Percentiles rank a stretch among this genome's conserved stretches.
These are phyloP conservation scores for Cutaneotrichosporon cutaneum DNA, from an alignment of 1,284 basidiomycete genomes.

Conservation along the genomic window DNA sequence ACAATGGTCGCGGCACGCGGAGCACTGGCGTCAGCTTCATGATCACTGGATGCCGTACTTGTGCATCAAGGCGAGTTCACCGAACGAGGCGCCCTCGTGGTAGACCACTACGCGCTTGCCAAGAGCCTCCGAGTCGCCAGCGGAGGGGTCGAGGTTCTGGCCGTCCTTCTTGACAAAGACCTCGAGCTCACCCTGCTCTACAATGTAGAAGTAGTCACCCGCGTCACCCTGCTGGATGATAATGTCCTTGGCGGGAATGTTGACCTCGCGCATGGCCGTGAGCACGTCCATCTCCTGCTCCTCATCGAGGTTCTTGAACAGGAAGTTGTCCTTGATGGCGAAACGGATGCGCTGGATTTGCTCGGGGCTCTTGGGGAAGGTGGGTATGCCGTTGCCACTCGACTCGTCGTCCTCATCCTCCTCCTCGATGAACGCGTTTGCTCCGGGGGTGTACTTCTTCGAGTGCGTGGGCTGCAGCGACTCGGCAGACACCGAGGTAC, in stretches of 20 bases:
- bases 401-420: constrained; percentile 50
- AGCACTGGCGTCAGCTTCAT: constrained; percentile 56
- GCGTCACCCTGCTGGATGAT: constrained; percentile 96
- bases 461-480: constrained; percentile 79
- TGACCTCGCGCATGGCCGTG: constrained; percentile 91
- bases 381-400: constrained; percentile 54
- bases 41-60: constrained; percentile 55
- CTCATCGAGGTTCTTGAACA: constrained; percentile 94
- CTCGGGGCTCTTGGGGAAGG: constrained; percentile 77
- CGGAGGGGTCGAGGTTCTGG: constrained; percentile 56
- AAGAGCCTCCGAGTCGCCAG: constrained; percentile 57
- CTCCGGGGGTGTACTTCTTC: constrained; percentile 29
- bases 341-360: constrained; percentile 84
- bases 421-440: constrained; percentile 37
- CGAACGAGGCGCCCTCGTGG: constrained; percentile 83
- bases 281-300: constrained; percentile 92
- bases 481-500: constrained; percentile 96
- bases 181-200: constrained; percentile 83
- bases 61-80: constrained; percentile 97
- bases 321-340: constrained; percentile 84
- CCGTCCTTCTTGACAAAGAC: constrained; percentile 70
- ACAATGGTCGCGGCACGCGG: constrained; percentile 92
- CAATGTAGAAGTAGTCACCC: constrained; percentile 97
- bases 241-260: constrained; percentile 68
- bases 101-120: constrained; percentile 84